Percentiles rank a stretch among this genome's conserved stretches.
These are phyloP conservation scores for Candolleomyces efflorescens DNA, from an alignment of 768 basidiomycete species.

Conservation along the genomic window DNA sequence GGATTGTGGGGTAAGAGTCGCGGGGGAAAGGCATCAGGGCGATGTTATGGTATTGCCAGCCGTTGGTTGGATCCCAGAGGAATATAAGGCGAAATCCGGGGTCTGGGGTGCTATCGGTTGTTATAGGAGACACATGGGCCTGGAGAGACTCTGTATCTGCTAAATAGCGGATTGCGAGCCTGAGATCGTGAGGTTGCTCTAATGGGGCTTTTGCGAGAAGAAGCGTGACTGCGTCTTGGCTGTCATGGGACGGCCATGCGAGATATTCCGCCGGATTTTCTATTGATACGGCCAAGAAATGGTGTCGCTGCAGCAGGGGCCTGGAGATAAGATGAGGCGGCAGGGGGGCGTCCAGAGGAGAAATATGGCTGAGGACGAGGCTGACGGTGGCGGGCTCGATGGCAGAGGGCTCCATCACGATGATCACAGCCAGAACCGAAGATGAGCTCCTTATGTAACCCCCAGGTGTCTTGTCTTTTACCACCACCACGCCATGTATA, in stretches of 20 bases:
- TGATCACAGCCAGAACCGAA: constrained; percentile 16
- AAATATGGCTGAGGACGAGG: constrained; percentile 54
- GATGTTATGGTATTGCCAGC: constrained; percentile 72
- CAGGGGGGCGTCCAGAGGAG: constrained; percentile 44
- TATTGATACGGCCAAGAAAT: constrained; percentile 52
- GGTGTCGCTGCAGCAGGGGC: constrained; percentile 59
- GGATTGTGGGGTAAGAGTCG: constrained; percentile 26
- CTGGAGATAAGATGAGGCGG: constrained; percentile 59
- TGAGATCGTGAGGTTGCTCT: constrained; percentile 11
- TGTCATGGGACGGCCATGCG: constrained; percentile 53
- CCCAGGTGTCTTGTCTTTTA: constrained; percentile 14
- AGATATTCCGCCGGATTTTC: constrained; percentile 53
- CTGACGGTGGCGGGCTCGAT: constrained; percentile 37
- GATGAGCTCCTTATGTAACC: constrained; percentile 23
- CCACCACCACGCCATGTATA: constrained; percentile 21
- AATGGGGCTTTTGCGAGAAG: constrained; percentile 24
- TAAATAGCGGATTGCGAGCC: constrained; percentile 27
- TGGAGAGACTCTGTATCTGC: constrained; percentile 48
- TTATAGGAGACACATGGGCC: constrained; percentile 53
- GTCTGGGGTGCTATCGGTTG: constrained; percentile 10
- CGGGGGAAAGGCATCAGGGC: constrained; percentile 69
- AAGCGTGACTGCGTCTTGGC: constrained; percentile 28
- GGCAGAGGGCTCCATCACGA: constrained; percentile 1
- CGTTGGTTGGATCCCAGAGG: constrained; percentile 49
- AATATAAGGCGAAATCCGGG: constrained; percentile 56